Evolutionary conservation across 805 yeast species (phyloP).

Genomic region (Schizosaccharomyces lindneri): DNA sequence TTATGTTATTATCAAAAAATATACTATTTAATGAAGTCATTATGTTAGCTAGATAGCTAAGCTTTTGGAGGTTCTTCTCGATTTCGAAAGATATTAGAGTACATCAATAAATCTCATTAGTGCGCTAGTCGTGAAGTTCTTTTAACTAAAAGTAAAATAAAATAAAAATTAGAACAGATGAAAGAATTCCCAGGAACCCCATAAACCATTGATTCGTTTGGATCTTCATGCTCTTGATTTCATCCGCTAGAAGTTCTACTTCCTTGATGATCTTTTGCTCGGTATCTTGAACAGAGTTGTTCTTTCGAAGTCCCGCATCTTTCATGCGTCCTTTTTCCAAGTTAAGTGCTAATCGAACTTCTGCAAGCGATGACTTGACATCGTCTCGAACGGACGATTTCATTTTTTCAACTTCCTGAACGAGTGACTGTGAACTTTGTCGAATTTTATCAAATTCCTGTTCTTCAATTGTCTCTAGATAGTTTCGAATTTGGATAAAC

Average conservation of each 20-base stretch:
- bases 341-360: background rate
- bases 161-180: background rate
- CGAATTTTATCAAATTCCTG: background rate
- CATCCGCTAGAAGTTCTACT: background rate
- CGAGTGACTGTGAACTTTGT: background rate
- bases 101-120: too few relatives aligned
- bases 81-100: too few relatives aligned
- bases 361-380: background rate
- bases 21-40: too few relatives aligned
- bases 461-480: background rate
- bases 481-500: background rate
- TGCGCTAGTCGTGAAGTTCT: too few relatives aligned
- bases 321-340: background rate
- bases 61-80: too few relatives aligned
- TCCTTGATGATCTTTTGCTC: background rate
- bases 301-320: background rate
- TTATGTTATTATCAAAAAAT: background rate
- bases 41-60: too few relatives aligned
- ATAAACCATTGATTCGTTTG: background rate
- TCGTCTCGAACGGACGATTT: background rate
- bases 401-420: background rate
- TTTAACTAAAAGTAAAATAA: background rate
- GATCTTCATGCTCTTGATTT: background rate
- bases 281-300: background rate
- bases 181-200: background rate